Evolutionary conservation across 371 early-diverging fungal genomes (phyloP), one percentile per base, ranked within the genome.

Genomic region (Mortierella sp.): DNA sequence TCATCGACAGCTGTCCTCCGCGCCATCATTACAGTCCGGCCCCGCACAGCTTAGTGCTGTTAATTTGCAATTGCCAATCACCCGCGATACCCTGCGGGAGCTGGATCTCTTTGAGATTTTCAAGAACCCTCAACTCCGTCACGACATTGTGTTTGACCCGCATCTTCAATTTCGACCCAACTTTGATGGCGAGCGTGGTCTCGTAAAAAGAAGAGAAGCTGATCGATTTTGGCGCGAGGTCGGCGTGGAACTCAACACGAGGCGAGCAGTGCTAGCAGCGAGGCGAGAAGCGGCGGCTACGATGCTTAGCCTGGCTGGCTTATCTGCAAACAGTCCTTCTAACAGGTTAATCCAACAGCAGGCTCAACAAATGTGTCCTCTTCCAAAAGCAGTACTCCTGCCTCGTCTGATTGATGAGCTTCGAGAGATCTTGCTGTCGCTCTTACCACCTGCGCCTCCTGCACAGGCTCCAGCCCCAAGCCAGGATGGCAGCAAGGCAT

Each of bases 101-200:
- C 66, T 89, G 42, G 87, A 90, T 31, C 61, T 91, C 55, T 76
- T 84, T 17, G 90, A 89, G 69, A 89, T 93, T 19, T 80, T 88
- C 54, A 79, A 82, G 27, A 90, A 89, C 61, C 80, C 88, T 15
- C 93, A 93, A 51, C 83, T 92, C 8, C 85, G 93, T 9, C 93
- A 93, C 69, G 93, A 93, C 64, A 71, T 93, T 24, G 71, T 87
- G 31, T 91, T 93, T 68, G 92, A 93, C 59, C 88, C 90, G 0
- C 83, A 90, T 48, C 81, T 93, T 21, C 84, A 89, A 42, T 93
- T 93, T 81, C 83, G 90, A 19, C 92, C 92, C 21, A 92, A 91
- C 69, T 65, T 84, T 30, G 90, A 90, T 52, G 90, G 89, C 31
- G 82, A 84, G 7, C 79, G 84, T 23, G 89, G 86, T 19, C 67